A percentile compares a stretch with the other conserved stretches of the same genome.
These are phyloP conservation scores for Starmerella sp. DNA, from an alignment of 805 yeast species.

Conservation along the genomic window DNA sequence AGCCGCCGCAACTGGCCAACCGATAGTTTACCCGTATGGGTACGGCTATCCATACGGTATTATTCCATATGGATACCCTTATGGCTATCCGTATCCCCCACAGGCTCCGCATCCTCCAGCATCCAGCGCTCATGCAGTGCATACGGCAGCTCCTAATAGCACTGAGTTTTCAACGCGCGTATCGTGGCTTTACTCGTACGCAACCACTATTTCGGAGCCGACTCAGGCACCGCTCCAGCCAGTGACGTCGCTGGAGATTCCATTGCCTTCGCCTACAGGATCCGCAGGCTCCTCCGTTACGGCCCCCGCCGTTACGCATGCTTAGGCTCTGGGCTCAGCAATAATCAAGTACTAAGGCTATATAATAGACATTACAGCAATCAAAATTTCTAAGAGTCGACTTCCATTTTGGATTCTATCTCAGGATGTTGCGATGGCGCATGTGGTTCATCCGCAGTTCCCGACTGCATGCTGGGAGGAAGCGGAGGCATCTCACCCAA, in stretches of 20 bases:
- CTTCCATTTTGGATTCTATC: not conserved
- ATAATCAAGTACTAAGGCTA: not conserved
- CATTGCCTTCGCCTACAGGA: not conserved
- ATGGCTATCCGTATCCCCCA: not conserved
- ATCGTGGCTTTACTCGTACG: not conserved
- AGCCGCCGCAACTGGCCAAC: not conserved
- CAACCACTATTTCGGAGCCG: not conserved
- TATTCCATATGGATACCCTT: not conserved
- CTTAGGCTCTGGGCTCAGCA: no score
- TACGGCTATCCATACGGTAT: no score
- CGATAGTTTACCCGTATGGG: no score
- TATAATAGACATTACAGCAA: not conserved
- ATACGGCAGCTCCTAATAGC: not conserved
- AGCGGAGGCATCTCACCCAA: constrained; percentile 18
- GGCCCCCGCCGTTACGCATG: no score
- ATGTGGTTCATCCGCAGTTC: not conserved
- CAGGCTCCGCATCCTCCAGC: not conserved
- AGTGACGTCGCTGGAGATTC: not conserved
- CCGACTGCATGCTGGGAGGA: constrained; percentile 13
- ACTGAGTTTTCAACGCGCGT: not conserved
- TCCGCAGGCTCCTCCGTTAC: not conserved
- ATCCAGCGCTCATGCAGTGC: not conserved
- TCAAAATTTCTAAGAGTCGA: not conserved
- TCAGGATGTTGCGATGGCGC: not conserved
- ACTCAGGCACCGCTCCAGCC: not conserved